Evolutionary conservation across 257 asterid species (phyloP).

Genomic region (Solanum pinnatisectum): DNA sequence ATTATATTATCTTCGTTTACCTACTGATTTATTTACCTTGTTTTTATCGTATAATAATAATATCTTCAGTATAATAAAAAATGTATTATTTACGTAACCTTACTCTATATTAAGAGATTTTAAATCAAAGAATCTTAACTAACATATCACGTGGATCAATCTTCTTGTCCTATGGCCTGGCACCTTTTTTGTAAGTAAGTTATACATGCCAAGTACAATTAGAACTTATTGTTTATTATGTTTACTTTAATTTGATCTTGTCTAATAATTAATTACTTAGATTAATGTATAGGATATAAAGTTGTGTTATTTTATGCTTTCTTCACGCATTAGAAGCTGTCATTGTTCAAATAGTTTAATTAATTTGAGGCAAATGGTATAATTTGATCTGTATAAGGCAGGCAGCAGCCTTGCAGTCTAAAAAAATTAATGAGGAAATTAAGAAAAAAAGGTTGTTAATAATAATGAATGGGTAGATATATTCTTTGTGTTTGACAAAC

Average conservation of each 20-base stretch:
- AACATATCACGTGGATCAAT: constrained; percentile 1
- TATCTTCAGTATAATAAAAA: background rate
- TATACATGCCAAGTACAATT: constrained; percentile 34
- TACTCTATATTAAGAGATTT: background rate
- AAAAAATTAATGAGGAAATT: background rate
- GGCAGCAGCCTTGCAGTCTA: background rate
- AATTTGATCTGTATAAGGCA: background rate
- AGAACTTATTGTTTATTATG: constrained; percentile 30
- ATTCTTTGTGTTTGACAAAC: constrained; percentile 2
- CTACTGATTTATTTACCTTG: background rate
- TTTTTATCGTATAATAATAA: background rate
- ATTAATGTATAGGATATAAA: constrained; percentile 5
- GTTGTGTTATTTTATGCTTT: constrained; percentile 8
- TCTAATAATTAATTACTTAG: background rate
- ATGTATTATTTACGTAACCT: too few relatives aligned
- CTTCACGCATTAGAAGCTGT: background rate
- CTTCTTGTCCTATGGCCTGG: background rate
- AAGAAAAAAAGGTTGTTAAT: background rate
- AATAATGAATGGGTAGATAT: background rate
- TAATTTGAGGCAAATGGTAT: background rate
- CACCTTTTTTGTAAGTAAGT: background rate
- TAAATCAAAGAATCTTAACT: background rate
- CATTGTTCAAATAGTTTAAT: background rate
- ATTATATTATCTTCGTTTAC: background rate
- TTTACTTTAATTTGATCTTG: background rate